Conservation (phyloP, 306 rosid species). For the Pterocarpus santalinus region DNA sequence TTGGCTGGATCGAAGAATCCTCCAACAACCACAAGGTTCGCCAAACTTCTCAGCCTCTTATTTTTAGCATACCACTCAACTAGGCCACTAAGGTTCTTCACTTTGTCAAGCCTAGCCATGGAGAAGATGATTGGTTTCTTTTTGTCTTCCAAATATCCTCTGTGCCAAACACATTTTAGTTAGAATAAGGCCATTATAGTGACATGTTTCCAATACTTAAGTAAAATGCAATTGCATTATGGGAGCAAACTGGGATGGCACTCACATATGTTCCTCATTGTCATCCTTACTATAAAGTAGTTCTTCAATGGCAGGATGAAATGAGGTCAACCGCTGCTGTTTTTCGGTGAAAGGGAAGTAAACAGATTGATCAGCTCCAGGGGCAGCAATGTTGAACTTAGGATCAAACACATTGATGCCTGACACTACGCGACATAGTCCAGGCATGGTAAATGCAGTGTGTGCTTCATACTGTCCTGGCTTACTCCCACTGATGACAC, state of each 20-base stretch:
- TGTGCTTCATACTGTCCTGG: conserved; percentile 94
- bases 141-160: conserved; percentile 86
- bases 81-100: conserved; percentile 89
- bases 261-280: conserved; percentile 63
- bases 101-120: conserved; percentile 93
- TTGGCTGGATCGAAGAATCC: conserved; percentile 89
- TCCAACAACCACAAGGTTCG: conserved; percentile 87
- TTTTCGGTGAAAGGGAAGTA: conserved; percentile 75
- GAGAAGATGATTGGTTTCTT: conserved; percentile 92
- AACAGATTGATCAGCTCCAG: conserved; percentile 92
- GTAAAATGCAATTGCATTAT: background rate
- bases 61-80: conserved; percentile 91
- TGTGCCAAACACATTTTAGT: conserved; percentile 51
- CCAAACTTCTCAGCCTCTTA: conserved; percentile 71
- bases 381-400: conserved; percentile 94
- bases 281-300: conserved; percentile 55
- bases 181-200: conserved; percentile 33
- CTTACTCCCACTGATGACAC: conserved; percentile 64
- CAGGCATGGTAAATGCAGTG: conserved; percentile 89
- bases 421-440: conserved; percentile 74
- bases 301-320: conserved; percentile 59
- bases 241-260: conserved; percentile 1
- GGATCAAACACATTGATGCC: conserved; percentile 92
- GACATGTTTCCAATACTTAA: background rate
- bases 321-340: conserved; percentile 41